Conservation (phyloP, 352 stramenopile species). For the Globisporangium megalacanthum region DNA sequence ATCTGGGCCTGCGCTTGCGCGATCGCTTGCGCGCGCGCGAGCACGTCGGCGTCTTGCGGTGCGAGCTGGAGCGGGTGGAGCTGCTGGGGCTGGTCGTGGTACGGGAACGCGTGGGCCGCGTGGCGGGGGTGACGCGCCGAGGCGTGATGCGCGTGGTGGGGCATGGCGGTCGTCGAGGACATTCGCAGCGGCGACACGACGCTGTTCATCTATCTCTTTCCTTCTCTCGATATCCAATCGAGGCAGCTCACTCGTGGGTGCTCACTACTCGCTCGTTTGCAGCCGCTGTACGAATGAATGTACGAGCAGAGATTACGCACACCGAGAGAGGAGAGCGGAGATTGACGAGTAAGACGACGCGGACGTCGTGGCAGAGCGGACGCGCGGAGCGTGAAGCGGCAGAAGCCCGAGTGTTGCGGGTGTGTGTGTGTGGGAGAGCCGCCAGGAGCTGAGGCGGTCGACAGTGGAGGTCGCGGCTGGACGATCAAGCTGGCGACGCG, state of each 20-base stretch:
- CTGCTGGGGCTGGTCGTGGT: neutral
- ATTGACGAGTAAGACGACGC: neutral
- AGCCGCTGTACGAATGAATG: neutral
- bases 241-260: neutral
- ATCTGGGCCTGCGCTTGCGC: slow-evolving; percentile 24
- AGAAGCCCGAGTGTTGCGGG: slow-evolving; percentile 1
- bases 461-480: neutral
- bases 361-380: neutral
- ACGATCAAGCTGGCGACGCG: too few relatives aligned
- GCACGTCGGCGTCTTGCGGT: slow-evolving; percentile 16
- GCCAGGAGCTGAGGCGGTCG: neutral
- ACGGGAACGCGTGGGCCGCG: slow-evolving; percentile 2
- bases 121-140: slow-evolving; percentile 6
- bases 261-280: too few relatives aligned
- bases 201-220: slow-evolving; percentile 10
- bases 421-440: neutral
- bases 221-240: neutral
- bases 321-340: too few relatives aligned
- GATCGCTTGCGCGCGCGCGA: slow-evolving; percentile 22
- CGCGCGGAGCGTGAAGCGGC: neutral
- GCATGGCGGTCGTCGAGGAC: slow-evolving; percentile 8
- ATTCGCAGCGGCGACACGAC: slow-evolving; percentile 17
- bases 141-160: slow-evolving; percentile 4
- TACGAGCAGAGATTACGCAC: too few relatives aligned
- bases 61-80: neutral